Evolutionary conservation across 495 filamentous ascomycete genomes (phyloP), one percentile per base, ranked within the genome.

Genomic region (Aspergillus diversus): DNA sequence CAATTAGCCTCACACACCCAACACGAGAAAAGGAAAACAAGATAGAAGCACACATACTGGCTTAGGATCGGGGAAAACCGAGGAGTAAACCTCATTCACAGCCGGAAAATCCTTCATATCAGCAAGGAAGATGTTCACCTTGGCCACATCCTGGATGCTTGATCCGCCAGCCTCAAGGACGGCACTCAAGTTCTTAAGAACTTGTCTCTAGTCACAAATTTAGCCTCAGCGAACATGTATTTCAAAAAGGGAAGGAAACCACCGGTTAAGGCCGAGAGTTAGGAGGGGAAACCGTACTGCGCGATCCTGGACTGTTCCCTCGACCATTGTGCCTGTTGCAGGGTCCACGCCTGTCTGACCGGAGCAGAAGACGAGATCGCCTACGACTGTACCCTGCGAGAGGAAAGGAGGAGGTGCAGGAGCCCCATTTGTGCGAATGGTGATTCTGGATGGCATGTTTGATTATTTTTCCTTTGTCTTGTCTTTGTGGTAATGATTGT

Each of bases 81-180:
- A 75, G 49, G 81, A 80, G 62, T 87, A 89, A 3, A 81, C 81
- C 59, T 80, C 77, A 62, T 87, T 90, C 75, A 92, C 85, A 43
- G 84, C 83, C 5, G 74, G 73, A 58, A 90, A 92, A 70, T 90
- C 83, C 47, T 81, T 81, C 88, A 92, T 91, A 60, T 83, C 84
- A 2, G 84, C 83, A 33, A 92, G 74, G 74, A 89, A 92, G 63
- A 91, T 84, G 59, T 86, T 89, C 68, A 86, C 83, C 68, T 91
- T 90, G 55, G 90, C 82, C 8, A 89, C 88, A 55, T 88, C 86
- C 34, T 80, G 74, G 37, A 91, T 71, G 52, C 75, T 79, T 5
- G 86, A 88, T 15, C 87, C 87, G 1, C 85, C 85, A 6, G 86
- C 87, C 62, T 86, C 80, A 31, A 92, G 81, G 7, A 92, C 84